Conservation (phyloP, 1,139 yeast species). For the Debaryomycetaceae sp. region DNA sequence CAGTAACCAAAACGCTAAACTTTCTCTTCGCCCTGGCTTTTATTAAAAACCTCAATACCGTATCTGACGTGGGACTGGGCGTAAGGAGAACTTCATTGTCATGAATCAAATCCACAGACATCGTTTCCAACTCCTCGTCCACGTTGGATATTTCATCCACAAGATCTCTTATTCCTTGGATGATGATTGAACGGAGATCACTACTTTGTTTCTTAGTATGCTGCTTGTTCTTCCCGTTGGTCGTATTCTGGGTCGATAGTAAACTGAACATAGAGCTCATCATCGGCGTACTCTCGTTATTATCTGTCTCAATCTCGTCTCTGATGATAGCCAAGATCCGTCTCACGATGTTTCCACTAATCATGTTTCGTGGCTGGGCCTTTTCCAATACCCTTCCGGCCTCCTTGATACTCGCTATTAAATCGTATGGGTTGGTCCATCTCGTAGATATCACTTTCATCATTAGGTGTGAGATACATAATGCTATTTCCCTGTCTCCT, state of each 20-base stretch:
- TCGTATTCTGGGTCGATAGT: slow-evolving; percentile 49
- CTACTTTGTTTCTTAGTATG: slow-evolving; percentile 45
- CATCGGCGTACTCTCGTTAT: slow-evolving; percentile 45
- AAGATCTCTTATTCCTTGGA: slow-evolving; percentile 90
- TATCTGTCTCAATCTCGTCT: slow-evolving; percentile 72
- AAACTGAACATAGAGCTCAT: slow-evolving; percentile 87
- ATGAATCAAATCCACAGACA: slow-evolving; percentile 91
- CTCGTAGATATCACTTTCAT: slow-evolving; percentile 88
- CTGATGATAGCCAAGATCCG: slow-evolving; percentile 84
- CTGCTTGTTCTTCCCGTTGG: slow-evolving; percentile 23
- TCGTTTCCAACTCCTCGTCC: slow-evolving; percentile 85
- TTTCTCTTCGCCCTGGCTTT: slow-evolving; percentile 88
- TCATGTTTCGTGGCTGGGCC: slow-evolving; percentile 76
- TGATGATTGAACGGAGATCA: slow-evolving; percentile 82
- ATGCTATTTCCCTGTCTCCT: slow-evolving; percentile 76
- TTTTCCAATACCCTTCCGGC: slow-evolving; percentile 57
- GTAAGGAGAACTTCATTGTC: slow-evolving; percentile 89
- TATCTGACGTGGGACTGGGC: slow-evolving; percentile 89
- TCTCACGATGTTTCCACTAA: slow-evolving; percentile 88
- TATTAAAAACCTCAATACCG: slow-evolving; percentile 81
- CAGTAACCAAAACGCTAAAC: slow-evolving; percentile 90
- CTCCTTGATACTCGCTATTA: slow-evolving; percentile 65
- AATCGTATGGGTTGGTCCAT: slow-evolving; percentile 75
- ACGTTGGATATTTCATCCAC: slow-evolving; percentile 89
- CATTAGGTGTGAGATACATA: slow-evolving; percentile 80